These are phyloP conservation scores for Pythium volutum DNA, from an alignment of 352 stramenopile species.

Conservation along the genomic window DNA sequence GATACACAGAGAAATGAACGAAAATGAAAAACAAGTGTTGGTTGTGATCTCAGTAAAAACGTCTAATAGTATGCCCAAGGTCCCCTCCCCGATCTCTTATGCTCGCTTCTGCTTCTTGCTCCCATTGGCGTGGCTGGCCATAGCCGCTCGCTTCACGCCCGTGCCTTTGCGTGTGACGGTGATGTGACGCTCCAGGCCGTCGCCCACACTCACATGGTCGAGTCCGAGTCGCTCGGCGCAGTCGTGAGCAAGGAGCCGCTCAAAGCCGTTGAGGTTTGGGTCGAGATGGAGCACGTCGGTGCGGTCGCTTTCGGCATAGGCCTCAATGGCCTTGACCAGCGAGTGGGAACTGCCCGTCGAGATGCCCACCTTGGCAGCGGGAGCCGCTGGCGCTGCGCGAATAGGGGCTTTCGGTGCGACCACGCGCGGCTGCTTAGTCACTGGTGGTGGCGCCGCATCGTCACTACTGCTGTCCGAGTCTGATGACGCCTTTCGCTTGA, in stretches of 20 bases:
- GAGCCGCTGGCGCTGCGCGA: neutral
- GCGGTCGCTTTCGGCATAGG: slow-evolving; percentile 48
- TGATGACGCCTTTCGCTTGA: slow-evolving; percentile 26
- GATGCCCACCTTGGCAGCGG: slow-evolving; percentile 32
- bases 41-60: neutral
- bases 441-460: slow-evolving; percentile 6
- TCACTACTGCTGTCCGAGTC: slow-evolving; percentile 19
- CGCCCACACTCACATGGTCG: slow-evolving; percentile 60
- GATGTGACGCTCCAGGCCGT: slow-evolving; percentile 78
- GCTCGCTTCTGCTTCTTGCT: slow-evolving; percentile 39
- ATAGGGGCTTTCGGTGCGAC: neutral
- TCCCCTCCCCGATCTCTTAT: slow-evolving; percentile 12
- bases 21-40: too few relatives aligned
- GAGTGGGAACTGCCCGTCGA: slow-evolving; percentile 67
- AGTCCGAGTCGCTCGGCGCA: slow-evolving; percentile 76
- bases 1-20: too few relatives aligned
- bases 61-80: too few relatives aligned
- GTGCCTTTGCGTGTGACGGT: slow-evolving; percentile 37
- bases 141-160: slow-evolving; percentile 15
- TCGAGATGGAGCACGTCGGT: slow-evolving; percentile 60
- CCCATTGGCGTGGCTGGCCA: neutral
- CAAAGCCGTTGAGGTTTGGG: slow-evolving; percentile 77
- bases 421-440: slow-evolving; percentile 18
- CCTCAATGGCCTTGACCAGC: slow-evolving; percentile 84
- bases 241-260: slow-evolving; percentile 78